Conservation (phyloP, 805 yeast species). For the Ogataea henricii region DNA sequence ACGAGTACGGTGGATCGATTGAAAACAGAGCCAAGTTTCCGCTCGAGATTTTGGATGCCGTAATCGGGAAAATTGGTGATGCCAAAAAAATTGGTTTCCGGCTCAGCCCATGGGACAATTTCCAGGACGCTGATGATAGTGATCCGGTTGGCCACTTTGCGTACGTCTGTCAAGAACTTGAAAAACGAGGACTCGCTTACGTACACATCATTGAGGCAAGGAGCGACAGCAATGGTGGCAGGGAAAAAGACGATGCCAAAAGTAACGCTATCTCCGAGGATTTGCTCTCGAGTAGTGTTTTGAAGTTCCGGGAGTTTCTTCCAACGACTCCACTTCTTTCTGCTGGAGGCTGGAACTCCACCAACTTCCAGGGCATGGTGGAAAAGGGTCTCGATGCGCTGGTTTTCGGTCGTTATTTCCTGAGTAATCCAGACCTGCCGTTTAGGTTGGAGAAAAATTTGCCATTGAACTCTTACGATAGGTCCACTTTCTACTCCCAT, state of each 20-base stretch:
- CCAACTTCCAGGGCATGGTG: constrained; percentile 23
- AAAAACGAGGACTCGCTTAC: constrained; percentile 38
- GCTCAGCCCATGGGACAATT: constrained; percentile 40
- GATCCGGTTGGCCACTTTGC: constrained; percentile 26
- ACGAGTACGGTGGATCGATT: constrained; percentile 55
- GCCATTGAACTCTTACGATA: constrained; percentile 46
- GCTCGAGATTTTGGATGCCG: constrained; percentile 40
- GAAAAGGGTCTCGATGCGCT: constrained; percentile 21
- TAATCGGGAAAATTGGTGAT: constrained; percentile 38
- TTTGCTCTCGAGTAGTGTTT: constrained; percentile 18
- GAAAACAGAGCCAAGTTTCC: constrained; percentile 41
- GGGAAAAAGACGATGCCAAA: constrained; percentile 23
- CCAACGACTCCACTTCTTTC: constrained; percentile 34
- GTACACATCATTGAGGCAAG: constrained; percentile 42
- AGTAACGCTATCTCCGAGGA: constrained; percentile 29
- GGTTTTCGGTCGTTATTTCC: constrained; percentile 51
- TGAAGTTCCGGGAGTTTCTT: constrained; percentile 12
- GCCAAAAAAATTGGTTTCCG: constrained; percentile 37
- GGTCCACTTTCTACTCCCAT: constrained; percentile 45
- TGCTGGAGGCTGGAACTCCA: constrained; percentile 33
- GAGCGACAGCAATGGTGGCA: constrained; percentile 30
- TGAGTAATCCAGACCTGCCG: constrained; percentile 58
- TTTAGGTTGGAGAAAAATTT: constrained; percentile 43
- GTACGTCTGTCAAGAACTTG: constrained; percentile 37
- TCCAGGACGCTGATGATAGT: constrained; percentile 23